These are phyloP conservation scores for Exophiala lecanii-corni DNA, from an alignment of 2,329 filamentous ascomycete genomes.

Conservation along the genomic window DNA sequence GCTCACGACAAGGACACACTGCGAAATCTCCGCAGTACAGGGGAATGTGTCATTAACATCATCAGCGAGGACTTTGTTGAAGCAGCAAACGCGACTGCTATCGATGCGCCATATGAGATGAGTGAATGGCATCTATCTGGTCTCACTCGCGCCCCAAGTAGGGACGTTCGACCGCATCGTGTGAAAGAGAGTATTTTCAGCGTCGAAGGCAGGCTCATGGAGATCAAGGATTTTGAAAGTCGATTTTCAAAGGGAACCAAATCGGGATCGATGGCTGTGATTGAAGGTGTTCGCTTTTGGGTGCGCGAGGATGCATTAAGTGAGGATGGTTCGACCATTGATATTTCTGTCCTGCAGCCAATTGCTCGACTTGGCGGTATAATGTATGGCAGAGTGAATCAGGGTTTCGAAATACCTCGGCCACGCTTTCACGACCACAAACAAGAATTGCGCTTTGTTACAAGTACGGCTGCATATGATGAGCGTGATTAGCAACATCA, in stretches of 20 bases:
- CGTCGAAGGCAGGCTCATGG: slow-evolving; percentile 73
- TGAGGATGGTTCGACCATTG: slow-evolving; percentile 65
- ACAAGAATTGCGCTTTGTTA: no score
- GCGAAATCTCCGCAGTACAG: slow-evolving; percentile 63
- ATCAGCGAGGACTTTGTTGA: slow-evolving; percentile 79
- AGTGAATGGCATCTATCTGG: slow-evolving; percentile 75
- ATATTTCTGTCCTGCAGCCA: slow-evolving; percentile 65
- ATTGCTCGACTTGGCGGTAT: slow-evolving; percentile 75
- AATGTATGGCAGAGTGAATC: slow-evolving; percentile 66
- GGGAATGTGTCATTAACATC: slow-evolving; percentile 81
- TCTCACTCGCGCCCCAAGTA: slow-evolving; percentile 62
- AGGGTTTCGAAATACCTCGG: slow-evolving; percentile 56
- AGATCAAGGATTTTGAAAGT: slow-evolving; percentile 66
- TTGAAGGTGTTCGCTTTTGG: slow-evolving; percentile 86
- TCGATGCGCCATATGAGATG: slow-evolving; percentile 69
- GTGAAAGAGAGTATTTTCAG: slow-evolving; percentile 78
- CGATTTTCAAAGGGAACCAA: slow-evolving; percentile 56
- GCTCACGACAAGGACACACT: slow-evolving; percentile 71
- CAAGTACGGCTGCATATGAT: no score
- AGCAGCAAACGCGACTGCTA: slow-evolving; percentile 72
- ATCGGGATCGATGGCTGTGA: slow-evolving; percentile 66
- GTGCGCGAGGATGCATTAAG: slow-evolving; percentile 81
- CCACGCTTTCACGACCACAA: background rate
- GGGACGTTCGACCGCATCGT: slow-evolving; percentile 63
- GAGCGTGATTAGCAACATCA: no score